Conservation (phyloP, 495 filamentous ascomycete species). For the Aspergillus coremiiformis region DNA sequence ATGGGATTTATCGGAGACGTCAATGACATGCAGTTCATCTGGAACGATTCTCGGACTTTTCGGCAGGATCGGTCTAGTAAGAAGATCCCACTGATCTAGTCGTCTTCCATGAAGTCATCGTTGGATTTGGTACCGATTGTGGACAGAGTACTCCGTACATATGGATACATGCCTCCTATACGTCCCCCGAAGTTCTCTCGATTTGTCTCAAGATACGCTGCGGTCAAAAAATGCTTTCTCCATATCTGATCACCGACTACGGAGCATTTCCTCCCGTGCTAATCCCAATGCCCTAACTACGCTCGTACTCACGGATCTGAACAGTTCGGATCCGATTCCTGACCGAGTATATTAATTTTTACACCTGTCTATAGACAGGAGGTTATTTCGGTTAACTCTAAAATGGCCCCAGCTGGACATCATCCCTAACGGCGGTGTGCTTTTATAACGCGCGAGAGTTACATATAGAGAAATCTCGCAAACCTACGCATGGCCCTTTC, state of each 20-base stretch:
- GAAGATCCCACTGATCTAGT: background rate
- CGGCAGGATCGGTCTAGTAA: background rate
- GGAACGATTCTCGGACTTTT: background rate
- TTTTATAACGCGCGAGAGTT: background rate
- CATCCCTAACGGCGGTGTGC: background rate
- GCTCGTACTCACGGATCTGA: background rate
- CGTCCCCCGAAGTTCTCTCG: no score
- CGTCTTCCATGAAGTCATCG: background rate
- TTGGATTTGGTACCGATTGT: no score
- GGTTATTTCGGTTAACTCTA: background rate
- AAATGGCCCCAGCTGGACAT: background rate
- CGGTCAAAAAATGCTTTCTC: no score
- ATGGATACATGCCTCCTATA: no score
- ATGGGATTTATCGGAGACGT: background rate
- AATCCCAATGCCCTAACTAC: background rate
- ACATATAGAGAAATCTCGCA: background rate
- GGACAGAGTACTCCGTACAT: no score
- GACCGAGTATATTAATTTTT: background rate
- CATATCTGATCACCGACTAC: no score
- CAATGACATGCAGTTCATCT: background rate
- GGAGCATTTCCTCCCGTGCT: no score
- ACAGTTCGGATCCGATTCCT: slow-evolving; percentile 1
- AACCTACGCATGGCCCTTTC: background rate
- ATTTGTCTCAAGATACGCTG: no score
- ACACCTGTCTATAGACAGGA: background rate